Evolutionary conservation across 768 basidiomycete species (phyloP).

Genomic region (Fomitopsis serialis): DNA sequence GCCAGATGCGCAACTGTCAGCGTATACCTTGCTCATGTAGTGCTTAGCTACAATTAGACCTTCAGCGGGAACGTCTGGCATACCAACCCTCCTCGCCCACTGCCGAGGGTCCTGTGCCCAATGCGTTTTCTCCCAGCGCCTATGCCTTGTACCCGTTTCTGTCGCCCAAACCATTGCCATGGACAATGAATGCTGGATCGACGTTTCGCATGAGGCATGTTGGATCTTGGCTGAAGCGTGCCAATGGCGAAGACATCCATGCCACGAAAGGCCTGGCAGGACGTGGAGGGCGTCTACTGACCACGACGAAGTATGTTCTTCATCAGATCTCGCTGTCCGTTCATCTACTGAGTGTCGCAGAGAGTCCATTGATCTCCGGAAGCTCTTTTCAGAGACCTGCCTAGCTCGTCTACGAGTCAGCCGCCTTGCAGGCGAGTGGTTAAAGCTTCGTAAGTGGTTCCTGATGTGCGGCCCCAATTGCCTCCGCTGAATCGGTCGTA

Average conservation of each 20-base stretch:
- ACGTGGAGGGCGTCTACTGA: constrained; percentile 29
- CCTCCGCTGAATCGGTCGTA: constrained; percentile 18
- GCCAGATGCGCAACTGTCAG: constrained; percentile 1
- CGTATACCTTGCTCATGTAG: constrained; percentile 7
- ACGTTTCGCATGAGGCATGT: constrained; percentile 60
- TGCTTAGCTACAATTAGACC: not conserved
- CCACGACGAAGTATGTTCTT: constrained; percentile 30
- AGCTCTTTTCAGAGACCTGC: constrained; percentile 3
- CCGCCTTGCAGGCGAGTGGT: constrained; percentile 1
- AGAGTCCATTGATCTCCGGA: constrained; percentile 7
- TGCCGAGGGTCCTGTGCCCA: constrained; percentile 2
- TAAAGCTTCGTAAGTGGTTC: constrained; percentile 22
- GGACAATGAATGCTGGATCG: constrained; percentile 37
- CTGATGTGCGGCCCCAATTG: not conserved
- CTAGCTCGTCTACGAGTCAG: not conserved
- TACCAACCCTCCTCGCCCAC: constrained; percentile 14
- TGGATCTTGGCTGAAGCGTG: constrained; percentile 49
- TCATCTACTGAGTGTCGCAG: not conserved
- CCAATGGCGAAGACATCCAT: constrained; percentile 28
- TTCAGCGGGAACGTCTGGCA: constrained; percentile 11
- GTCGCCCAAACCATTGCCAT: constrained; percentile 42
- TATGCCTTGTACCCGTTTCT: constrained; percentile 72
- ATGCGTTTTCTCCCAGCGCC: constrained; percentile 24
- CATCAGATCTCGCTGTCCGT: not conserved
- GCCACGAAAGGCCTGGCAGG: constrained; percentile 34